Percentiles rank a stretch among this genome's conserved stretches.
These are phyloP conservation scores for Aureobasidium sp. DNA, from an alignment of 2,329 filamentous ascomycete genomes.

Conservation along the genomic window DNA sequence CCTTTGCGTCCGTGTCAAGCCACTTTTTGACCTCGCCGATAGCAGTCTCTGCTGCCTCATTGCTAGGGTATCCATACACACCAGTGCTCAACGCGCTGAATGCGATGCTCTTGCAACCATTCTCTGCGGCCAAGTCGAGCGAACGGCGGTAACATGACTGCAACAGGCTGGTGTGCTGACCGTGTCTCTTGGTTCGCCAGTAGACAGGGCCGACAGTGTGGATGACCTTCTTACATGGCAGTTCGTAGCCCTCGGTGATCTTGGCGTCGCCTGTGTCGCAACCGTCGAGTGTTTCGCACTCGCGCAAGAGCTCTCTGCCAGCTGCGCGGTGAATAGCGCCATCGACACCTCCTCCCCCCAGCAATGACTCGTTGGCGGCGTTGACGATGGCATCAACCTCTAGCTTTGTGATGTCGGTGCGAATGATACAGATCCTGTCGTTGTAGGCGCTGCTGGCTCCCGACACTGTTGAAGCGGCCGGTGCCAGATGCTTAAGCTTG, in stretches of 20 bases:
- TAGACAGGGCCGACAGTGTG: conserved; percentile 88
- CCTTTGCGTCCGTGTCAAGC: conserved; percentile 31
- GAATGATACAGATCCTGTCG: conserved; percentile 59
- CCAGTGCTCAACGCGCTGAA: conserved; percentile 85
- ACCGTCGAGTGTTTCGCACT: conserved; percentile 63
- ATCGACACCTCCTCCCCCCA: conserved; percentile 80
- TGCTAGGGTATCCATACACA: conserved; percentile 76
- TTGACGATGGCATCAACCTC: conserved; percentile 81
- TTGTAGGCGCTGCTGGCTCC: conserved; percentile 52
- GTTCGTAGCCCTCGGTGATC: conserved; percentile 66
- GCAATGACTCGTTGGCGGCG: conserved; percentile 70
- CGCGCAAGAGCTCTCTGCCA: conserved; percentile 56
- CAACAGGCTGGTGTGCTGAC: conserved; percentile 36
- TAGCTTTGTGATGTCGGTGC: conserved; percentile 74
- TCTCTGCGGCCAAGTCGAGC: conserved; percentile 61
- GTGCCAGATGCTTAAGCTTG: conserved; percentile 42
- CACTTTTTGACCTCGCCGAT: conserved; percentile 51
- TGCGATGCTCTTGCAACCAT: conserved; percentile 61
- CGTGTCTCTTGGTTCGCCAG: conserved; percentile 29
- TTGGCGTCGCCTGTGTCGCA: conserved; percentile 74
- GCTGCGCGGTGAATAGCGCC: conserved; percentile 74
- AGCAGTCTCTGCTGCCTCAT: conserved; percentile 63
- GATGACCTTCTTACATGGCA: conserved; percentile 73
- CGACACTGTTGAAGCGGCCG: conserved; percentile 19
- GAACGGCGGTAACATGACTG: conserved; percentile 61